Evolutionary conservation across 371 early-diverging fungal species (phyloP).

Genomic region (Rhizopus microsporus): DNA sequence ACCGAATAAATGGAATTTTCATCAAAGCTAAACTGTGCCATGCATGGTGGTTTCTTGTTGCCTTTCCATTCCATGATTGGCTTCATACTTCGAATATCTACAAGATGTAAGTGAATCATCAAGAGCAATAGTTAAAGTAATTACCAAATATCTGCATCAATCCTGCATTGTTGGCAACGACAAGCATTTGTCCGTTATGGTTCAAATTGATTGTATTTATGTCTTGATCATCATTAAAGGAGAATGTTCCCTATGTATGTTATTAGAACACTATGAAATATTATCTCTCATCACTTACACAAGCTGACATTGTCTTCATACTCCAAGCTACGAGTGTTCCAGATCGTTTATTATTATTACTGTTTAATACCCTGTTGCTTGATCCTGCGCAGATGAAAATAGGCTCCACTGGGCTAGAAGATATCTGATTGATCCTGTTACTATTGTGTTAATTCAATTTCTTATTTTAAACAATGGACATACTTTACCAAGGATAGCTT

Average conservation of each 20-base stretch:
- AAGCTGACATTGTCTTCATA: conserved; percentile 60
- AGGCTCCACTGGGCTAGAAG: conserved; percentile 63
- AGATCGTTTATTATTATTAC: conserved; percentile 13
- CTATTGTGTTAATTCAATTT: neutral
- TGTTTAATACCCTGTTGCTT: conserved; percentile 25
- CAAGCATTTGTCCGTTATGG: conserved; percentile 68
- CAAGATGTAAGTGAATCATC: neutral
- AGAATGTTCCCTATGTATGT: conserved; percentile 29
- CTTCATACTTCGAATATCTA: conserved; percentile 60
- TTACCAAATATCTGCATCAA: conserved; percentile 62
- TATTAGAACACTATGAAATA: neutral
- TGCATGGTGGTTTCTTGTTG: conserved; percentile 37
- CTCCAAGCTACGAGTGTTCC: conserved; percentile 60
- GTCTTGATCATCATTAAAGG: conserved; percentile 27
- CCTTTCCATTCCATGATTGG: conserved; percentile 63
- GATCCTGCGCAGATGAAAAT: conserved; percentile 57
- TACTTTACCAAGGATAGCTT: conserved; percentile 51
- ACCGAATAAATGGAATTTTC: conserved; percentile 65
- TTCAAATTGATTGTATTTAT: conserved; percentile 62
- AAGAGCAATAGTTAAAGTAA: neutral
- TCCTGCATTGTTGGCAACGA: conserved; percentile 57
- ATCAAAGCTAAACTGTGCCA: conserved; percentile 69
- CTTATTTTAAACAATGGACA: neutral
- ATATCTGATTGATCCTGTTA: conserved; percentile 52
- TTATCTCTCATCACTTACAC: conserved; percentile 37